These are phyloP conservation scores for Cryptococcus deneoformans DNA, from an alignment of 1,284 basidiomycete species.

Conservation along the genomic window DNA sequence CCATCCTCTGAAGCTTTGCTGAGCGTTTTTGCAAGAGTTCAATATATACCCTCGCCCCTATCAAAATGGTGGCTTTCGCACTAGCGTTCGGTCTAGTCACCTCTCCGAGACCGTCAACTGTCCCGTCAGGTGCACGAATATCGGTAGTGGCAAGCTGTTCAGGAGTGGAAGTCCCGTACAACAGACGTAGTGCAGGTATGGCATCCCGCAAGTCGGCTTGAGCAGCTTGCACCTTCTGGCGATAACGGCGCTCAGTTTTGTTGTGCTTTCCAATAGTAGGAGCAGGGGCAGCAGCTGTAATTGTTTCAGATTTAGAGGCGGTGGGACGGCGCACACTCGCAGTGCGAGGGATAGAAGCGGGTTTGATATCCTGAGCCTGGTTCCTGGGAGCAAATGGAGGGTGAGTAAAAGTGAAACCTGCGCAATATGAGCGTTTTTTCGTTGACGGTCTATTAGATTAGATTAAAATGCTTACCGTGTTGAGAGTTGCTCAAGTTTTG, in stretches of 20 bases:
- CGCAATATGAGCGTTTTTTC: too few relatives aligned
- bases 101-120: constrained; percentile 47
- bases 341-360: neutral
- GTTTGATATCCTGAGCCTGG: neutral
- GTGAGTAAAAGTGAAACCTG: neutral
- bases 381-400: neutral
- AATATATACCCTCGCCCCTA: constrained; percentile 48
- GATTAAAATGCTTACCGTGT: too few relatives aligned
- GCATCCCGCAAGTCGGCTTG: constrained; percentile 48
- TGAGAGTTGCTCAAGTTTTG: too few relatives aligned
- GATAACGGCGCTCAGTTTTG: constrained; percentile 49
- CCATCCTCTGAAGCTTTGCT: constrained; percentile 34
- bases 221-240: constrained; percentile 49
- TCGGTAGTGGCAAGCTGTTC: constrained; percentile 44
- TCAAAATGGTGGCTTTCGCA: constrained; percentile 48
- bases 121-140: constrained; percentile 39
- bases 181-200: constrained; percentile 45
- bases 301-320: neutral
- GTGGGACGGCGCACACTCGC: neutral
- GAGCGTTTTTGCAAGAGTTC: constrained; percentile 43
- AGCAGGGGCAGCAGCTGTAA: neutral
- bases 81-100: constrained; percentile 47
- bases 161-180: constrained; percentile 47
- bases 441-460: too few relatives aligned
- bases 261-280: constrained; percentile 47